phyloP scores from a whole-genome alignment of 176 grass and related monocot genomes.

The Zoysia japonica region DNA sequence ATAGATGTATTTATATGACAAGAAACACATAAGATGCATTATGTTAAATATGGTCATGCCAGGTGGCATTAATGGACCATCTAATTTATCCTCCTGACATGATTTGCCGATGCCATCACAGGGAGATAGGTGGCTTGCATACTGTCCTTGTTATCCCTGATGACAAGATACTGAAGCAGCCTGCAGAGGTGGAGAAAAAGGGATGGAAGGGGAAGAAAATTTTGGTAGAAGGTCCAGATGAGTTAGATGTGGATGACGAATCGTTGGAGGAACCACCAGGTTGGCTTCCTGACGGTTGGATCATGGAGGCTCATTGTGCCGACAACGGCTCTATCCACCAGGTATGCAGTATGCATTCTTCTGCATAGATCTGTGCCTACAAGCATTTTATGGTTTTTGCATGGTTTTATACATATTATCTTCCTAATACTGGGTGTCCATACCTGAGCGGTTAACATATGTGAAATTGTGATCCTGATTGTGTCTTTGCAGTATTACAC shows the following conservation, averaged over 20 bases:
- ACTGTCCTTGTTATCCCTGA: neutral
- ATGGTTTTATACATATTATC: neutral
- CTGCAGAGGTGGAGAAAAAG: neutral
- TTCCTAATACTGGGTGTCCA: neutral
- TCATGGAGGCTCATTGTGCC: conserved; percentile 45
- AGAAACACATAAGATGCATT: neutral
- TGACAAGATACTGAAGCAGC: neutral
- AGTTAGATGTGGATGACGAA: conserved; percentile 20
- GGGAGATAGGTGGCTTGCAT: neutral
- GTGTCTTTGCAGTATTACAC: conserved; percentile 49
- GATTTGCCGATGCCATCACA: conserved; percentile 30
- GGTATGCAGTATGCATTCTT: conserved; percentile 6
- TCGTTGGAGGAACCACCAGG: conserved; percentile 24
- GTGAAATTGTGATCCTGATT: neutral
- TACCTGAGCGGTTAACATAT: neutral
- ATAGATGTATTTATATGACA: neutral
- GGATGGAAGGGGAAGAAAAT: neutral
- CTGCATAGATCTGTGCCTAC: too few species aligned
- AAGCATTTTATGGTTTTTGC: neutral
- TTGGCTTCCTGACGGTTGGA: conserved; percentile 77
- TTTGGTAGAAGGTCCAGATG: conserved; percentile 1
- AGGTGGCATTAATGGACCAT: neutral
- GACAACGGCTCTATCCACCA: conserved; percentile 31
- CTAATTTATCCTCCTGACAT: neutral
- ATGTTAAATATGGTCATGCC: neutral